Base-by-base conservation (phyloP, 139 green algal species). In the Chlamydomonas sphaeroides region DNA sequence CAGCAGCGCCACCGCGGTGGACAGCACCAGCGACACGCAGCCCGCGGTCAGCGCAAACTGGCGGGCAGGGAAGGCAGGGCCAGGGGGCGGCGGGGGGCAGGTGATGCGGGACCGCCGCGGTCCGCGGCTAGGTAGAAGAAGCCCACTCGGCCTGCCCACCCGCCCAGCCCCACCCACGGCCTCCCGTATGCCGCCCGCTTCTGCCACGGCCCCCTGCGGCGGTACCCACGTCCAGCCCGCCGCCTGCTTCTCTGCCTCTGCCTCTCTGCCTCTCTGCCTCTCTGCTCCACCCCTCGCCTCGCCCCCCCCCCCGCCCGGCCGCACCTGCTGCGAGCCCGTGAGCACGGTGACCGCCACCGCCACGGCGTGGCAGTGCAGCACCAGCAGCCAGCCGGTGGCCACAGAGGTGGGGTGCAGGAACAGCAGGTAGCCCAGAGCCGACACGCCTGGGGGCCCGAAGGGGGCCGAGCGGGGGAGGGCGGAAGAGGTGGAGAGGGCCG, bases 371-470 rank as follows among this genome's bases (percentile, higher is more conserved):
- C 74, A 80, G 41, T 80, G 61, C 18, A 61, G 59, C 59, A 70
- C 41, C 59, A 80, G 59, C 74, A 80, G 74, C 74, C 74, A 80
- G n/a, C 74, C 74, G 15, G 74, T 62, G 15, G 74, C 59, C 39
- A 80, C 28, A 17, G 74, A 80, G 74, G 59, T 71, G 74, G 74
- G 74, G 39, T 11, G 33, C 17, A 35, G 21, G 74, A 49, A 80
- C 2, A 80, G 30, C 39, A 80, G 74, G 59, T 80, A 80, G n/a
- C n/a, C 74, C 41, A 80, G 74, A 17, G 74, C 26, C 30, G 74
- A 57, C 10, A 62, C 39, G 38, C 74, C 74, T 80, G 74, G 6
- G 21, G 38, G 21, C 17, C 23, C 36, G 65, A 14, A 2, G 6
- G 36, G 14, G 23, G 65, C 18, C 5, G 35, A n/a, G 18, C 2